A percentile compares a stretch with the other conserved stretches of the same genome.
Evolutionary conservation across 78 protist genomes (phyloP).

Genomic region (Planoprotostelium fungivorum): DNA sequence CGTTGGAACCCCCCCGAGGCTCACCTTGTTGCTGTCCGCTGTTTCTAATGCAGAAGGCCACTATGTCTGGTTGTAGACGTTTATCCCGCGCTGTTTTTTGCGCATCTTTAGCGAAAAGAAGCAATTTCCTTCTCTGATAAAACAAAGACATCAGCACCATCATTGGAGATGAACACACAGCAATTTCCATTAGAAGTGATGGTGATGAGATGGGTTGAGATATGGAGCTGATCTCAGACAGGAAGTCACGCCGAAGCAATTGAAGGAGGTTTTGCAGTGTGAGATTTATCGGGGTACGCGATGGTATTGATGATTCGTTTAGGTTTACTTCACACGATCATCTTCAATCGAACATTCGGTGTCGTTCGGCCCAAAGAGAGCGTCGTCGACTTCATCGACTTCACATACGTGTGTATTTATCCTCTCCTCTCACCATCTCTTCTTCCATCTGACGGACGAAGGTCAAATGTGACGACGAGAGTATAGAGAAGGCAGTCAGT

Average conservation of each 20-base stretch:
- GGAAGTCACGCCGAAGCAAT: neutral
- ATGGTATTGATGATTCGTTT: too few relatives aligned
- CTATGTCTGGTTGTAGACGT: neutral
- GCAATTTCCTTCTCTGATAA: too few relatives aligned
- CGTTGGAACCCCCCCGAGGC: too few relatives aligned
- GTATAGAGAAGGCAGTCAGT: neutral
- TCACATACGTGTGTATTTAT: neutral
- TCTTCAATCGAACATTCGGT: neutral
- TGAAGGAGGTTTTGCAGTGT: neutral
- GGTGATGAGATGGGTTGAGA: neutral
- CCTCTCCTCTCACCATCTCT: too few relatives aligned
- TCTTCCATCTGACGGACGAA: too few relatives aligned
- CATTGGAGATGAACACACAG: neutral
- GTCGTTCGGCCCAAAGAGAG: neutral
- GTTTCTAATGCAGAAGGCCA: neutral
- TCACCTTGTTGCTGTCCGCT: neutral
- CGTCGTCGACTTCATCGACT: neutral
- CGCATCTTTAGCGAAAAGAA: too few relatives aligned
- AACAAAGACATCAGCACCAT: too few relatives aligned
- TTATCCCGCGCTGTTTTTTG: too few relatives aligned
- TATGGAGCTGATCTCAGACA: neutral
- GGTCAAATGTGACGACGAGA: neutral
- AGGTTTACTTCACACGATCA: neutral
- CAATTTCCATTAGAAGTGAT: neutral
- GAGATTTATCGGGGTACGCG: neutral